phyloP scores from a whole-genome alignment of 495 filamentous ascomycete genomes.

The Cercophora scortea region DNA sequence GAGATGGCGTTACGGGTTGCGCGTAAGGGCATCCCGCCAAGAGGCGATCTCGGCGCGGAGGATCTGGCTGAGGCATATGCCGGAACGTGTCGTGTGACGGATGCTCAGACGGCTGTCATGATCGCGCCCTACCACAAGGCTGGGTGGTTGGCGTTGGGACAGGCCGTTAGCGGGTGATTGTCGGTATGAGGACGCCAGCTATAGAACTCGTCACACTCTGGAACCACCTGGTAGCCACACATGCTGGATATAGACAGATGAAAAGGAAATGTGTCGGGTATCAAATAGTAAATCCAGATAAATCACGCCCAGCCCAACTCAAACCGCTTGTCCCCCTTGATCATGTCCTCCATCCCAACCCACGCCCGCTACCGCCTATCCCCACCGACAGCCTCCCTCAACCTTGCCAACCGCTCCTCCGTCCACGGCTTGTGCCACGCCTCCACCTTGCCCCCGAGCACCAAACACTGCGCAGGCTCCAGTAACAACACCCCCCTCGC shows the following conservation, averaged over 20 bases:
- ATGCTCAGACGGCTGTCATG: conserved; percentile 71
- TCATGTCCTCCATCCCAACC: neutral
- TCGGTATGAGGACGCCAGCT: too few species aligned
- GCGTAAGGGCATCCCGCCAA: conserved; percentile 60
- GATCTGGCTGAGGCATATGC: conserved; percentile 71
- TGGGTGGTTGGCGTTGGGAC: conserved; percentile 51
- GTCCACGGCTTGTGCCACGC: conserved; percentile 68
- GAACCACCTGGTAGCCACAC: too few species aligned
- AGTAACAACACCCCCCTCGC: conserved; percentile 73
- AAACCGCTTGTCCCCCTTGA: too few species aligned
- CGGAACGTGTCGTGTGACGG: conserved; percentile 59
- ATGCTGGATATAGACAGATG: too few species aligned
- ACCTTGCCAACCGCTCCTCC: conserved; percentile 58
- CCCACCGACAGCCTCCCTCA: conserved; percentile 52
- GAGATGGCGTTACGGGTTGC: conserved; percentile 79
- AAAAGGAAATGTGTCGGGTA: too few species aligned
- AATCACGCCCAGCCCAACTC: too few species aligned
- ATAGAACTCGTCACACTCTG: too few species aligned
- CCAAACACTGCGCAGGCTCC: conserved; percentile 50
- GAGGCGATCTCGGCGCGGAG: conserved; percentile 55
- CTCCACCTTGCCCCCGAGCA: conserved; percentile 87
- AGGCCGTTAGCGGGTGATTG: conserved; percentile 14
- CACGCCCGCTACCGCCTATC: conserved; percentile 3
- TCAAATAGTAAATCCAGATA: too few species aligned
- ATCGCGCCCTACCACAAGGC: conserved; percentile 67